Base-by-base conservation (phyloP, 2,329 filamentous ascomycete species). In the Clarireedia hainanense region DNA sequence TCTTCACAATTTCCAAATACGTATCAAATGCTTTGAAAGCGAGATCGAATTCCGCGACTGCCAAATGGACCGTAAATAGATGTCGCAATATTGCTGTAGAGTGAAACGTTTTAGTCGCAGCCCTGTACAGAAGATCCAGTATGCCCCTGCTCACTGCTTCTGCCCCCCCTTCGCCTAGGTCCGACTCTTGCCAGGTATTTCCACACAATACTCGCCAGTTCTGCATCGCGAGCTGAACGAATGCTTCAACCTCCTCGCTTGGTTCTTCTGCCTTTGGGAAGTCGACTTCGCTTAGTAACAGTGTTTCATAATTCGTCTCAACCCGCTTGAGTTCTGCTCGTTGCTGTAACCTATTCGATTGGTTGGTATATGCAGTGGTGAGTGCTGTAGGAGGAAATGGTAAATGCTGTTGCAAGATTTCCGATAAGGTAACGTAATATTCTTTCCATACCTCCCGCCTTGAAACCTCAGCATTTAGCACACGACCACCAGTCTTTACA, bases 101-200 rank as follows among this genome's bases (percentile, higher is more conserved):
- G 71, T 99, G 94, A 67, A 94, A 99, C 0, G 91, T 96, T 71
- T 94, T 96, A 9, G 88, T 90, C 6, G 92, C 89, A 23, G 91
- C 89, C 40, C 87, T 86, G 71, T 97, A 99, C 6, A 99, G 77
- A 27, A 91, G 88, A 70, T 94, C 91, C 42, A 99, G 79, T 34
- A 95, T 84, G 50, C 84, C 84, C 53, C 86, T 83, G 60, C 88
- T 88, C 17, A 92, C 75, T 23, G 79, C 82, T 66, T 86, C 83
- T 64, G 90, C 88, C 7, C 91, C 91, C 5, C 88, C 90, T 64
- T 86, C 82, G 3, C 89, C 91, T 27, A 96, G 77, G 62, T 96
- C 90, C 53, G 83, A 75, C 60, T 95, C 87, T 43, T 78, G 80
- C 91, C 91, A 96, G 15, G 81, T 81, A 27, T 85, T 80, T 6